Evolutionary conservation across 306 rosid genomes (phyloP), one percentile per base, ranked within the genome.

Genomic region (Ormosia semicastrata): DNA sequence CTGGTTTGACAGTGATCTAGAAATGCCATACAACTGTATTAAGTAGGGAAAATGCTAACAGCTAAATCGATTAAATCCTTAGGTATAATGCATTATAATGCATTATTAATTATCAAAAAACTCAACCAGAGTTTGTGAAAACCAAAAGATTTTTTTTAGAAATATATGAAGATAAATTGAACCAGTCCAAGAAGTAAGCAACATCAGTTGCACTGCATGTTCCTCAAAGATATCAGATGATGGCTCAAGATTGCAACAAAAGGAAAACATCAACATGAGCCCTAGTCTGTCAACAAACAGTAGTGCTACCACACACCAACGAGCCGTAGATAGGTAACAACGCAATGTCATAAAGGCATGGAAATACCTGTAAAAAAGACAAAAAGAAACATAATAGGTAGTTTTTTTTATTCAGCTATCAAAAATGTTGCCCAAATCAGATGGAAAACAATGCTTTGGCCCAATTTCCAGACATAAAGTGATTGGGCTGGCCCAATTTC

Each of bases 321-420:
- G 34, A 65, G n/a, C 68, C 29, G 34, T 47, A 24, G n/a, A 33
- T 34, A 43, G 57, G 34, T 67, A 72, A 24, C 24, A 1, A 24
- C 24, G 24, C 24, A 24, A 69, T 9, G 74, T 88, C 89, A 89
- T 89, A 92, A 92, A 85, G 92, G 93, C 96, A 88, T 88, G 53
- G 92, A 92, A 81, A 89, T 83, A 72, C 96, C 93, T 88, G 89
- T 49, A 89, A 67, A 68, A 79, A 44, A 66, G 54, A 44, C 17
- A 76, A 74, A 69, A 11, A 56, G 8, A 54, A 40, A 69, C 8
- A 39, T 83, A 54, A 78, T 13, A 40, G 47, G 30, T 64, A 46
- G 47, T 24, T 13, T 7, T 43, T 29, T 68, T 34, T 68, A 9
- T 46, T 67, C 33, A 68, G n/a, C 49, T 37, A 18, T 65, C 12